Evolutionary conservation across 2,329 filamentous ascomycete species (phyloP), one percentile per base, ranked within the genome.

Genomic region (Penicillium psychrosexuale): DNA sequence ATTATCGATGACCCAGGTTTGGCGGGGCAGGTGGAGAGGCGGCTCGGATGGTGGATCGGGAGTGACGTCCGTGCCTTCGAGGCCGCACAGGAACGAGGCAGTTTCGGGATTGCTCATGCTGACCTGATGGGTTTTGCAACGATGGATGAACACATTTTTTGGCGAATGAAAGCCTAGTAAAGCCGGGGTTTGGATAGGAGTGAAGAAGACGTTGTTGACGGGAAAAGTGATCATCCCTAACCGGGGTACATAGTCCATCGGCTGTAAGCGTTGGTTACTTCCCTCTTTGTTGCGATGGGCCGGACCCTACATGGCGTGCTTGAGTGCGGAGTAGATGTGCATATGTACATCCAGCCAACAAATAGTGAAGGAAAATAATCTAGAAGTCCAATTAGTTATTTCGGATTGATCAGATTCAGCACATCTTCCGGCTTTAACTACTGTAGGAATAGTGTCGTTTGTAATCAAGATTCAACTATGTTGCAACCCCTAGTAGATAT

Each of bases 1-100:
- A 48, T 39, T 54, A 9, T 58, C 48, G 27, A 58, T 54, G 19
- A 53, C 53, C 53, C 52, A 58, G 38, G 49, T 43, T 37, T 58
- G 56, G 43, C 31, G 53, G 24, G 56, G 34, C 34, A 51, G 50
- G 36, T 47, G n/a, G 31, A 53, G 34, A 54, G 27, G 39, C 34
- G 50, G 55, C 46, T 57, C 50, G 42, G 40, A 33, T 43, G 51
- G 51, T 50, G 51, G 46, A 42, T 57, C 51, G 22, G 54, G 51
- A 47, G 34, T 57, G 50, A 57, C 42, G 28, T 54, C 55, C 5
- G 40, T 57, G 42, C 51, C 46, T 33, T 53, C 46, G 12, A 57
- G 51, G 46, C 31, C 51, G 37, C 55, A 51, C 19, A 54, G 30
- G 42, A 57, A 57, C 45, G 51, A 46, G 7, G 55, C 40, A 47